Percentiles rank a stretch among this genome's conserved stretches.
Conservation (phyloP, 768 basidiomycete species). For the Auricularia auricula-judae region DNA sequence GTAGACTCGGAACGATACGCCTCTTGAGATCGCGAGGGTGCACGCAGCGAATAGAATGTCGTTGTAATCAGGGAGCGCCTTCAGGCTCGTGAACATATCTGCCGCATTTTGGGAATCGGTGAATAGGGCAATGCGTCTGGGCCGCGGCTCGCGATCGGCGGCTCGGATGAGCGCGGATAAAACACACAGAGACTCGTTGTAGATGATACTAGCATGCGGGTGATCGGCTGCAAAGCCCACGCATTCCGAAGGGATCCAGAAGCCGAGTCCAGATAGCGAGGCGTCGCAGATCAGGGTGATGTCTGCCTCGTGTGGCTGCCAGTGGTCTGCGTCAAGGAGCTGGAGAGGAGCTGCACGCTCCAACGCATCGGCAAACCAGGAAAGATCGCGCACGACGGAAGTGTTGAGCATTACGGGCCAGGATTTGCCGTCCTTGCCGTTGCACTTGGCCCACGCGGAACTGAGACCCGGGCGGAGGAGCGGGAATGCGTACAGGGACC, state of each 20-base stretch:
- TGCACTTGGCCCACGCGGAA: slow-evolving; percentile 24
- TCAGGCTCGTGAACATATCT: neutral
- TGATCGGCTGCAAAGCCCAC: neutral
- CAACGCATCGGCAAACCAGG: slow-evolving; percentile 21
- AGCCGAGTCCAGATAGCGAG: neutral
- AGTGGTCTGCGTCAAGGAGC: neutral
- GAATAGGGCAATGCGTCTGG: neutral
- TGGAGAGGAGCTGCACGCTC: neutral
- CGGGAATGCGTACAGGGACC: slow-evolving; percentile 30
- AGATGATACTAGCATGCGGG: neutral
- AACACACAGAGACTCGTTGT: neutral
- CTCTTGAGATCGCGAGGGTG: neutral
- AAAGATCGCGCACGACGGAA: slow-evolving; percentile 16
- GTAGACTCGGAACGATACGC: neutral
- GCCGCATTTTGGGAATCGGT: neutral
- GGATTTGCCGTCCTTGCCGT: slow-evolving; percentile 12
- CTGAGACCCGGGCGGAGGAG: slow-evolving; percentile 22
- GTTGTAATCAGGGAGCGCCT: neutral
- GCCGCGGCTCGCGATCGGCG: neutral
- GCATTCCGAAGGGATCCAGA: neutral
- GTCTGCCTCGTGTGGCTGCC: neutral
- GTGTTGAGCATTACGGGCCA: slow-evolving; percentile 20
- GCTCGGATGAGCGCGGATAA: neutral
- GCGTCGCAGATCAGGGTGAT: neutral
- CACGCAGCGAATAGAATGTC: neutral